Conservation (phyloP, 1,284 basidiomycete species). For the Marasmius sp. region DNA sequence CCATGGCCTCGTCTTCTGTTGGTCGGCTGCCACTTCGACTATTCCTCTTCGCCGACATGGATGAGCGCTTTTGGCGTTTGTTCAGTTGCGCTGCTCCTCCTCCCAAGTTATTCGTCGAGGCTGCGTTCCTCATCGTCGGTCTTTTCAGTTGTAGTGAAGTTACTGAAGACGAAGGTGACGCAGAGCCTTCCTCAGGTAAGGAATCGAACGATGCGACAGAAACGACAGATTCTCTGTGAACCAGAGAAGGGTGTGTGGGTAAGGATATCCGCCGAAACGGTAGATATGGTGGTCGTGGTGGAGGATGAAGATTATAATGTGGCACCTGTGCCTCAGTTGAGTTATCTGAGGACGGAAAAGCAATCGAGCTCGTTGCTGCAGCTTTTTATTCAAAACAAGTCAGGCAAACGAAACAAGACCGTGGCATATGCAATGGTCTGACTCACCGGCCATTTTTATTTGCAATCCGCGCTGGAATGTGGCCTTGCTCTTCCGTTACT, state of each 20-base stretch:
- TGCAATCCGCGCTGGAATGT: background rate
- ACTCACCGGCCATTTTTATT: background rate
- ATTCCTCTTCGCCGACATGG: constrained; percentile 1
- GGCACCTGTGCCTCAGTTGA: constrained; percentile 7
- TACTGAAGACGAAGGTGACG: background rate
- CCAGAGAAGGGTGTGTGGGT: constrained; percentile 55
- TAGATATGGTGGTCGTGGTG: constrained; percentile 42
- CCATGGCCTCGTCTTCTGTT: constrained; percentile 29
- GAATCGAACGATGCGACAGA: constrained; percentile 54
- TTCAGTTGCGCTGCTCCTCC: background rate
- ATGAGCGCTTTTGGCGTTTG: background rate
- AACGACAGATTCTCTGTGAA: constrained; percentile 61
- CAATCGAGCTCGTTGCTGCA: constrained; percentile 5
- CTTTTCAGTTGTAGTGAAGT: background rate
- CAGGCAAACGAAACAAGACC: background rate
- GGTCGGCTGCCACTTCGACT: constrained; percentile 29
- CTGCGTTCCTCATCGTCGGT: background rate
- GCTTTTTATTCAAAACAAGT: background rate
- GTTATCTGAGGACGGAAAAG: constrained; percentile 15
- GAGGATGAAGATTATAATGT: constrained; percentile 12
- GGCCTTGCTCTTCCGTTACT: background rate
- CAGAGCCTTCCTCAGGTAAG: constrained; percentile 14
- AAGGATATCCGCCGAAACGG: constrained; percentile 79
- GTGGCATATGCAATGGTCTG: background rate
- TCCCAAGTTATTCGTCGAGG: background rate